Evolutionary conservation across 441 rosid genomes (phyloP).

Genomic region (Aquilaria agallochum): DNA sequence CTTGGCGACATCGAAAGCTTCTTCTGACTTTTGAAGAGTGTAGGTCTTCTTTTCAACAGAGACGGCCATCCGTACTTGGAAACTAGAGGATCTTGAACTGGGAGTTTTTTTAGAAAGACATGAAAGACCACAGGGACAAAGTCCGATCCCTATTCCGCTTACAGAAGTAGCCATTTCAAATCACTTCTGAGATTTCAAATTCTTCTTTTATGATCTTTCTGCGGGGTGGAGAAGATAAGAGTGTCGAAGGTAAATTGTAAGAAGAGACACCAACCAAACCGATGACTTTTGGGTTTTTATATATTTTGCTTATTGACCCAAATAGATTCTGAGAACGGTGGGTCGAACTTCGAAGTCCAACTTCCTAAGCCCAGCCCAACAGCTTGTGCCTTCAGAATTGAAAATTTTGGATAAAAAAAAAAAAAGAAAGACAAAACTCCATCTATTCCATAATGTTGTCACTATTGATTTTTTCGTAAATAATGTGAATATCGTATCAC

Average conservation of each 20-base stretch:
- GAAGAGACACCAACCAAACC: background rate
- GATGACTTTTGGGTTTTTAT: background rate
- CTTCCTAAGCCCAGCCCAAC: too few species aligned
- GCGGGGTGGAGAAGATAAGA: constrained; percentile 18
- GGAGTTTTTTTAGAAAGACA: constrained; percentile 26
- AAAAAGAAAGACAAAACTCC: too few species aligned
- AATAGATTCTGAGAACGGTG: too few species aligned
- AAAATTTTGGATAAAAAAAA: too few species aligned
- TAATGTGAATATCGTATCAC: too few species aligned
- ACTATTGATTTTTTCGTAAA: too few species aligned
- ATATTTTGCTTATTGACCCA: too few species aligned
- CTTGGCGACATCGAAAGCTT: constrained; percentile 85
- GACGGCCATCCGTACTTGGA: constrained; percentile 60
- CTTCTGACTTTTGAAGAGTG: constrained; percentile 77
- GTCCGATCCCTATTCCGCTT: constrained; percentile 45
- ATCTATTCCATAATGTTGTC: too few species aligned
- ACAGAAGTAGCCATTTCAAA: constrained; percentile 55
- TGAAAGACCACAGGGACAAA: constrained; percentile 32
- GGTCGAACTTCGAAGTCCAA: too few species aligned
- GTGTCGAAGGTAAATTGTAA: background rate
- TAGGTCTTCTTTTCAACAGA: constrained; percentile 73
- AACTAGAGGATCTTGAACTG: constrained; percentile 32
- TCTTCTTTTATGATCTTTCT: background rate
- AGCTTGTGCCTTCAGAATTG: too few species aligned
- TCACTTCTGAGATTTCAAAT: background rate